Evolutionary conservation across 345 rosid genomes (phyloP), one percentile per base, ranked within the genome.

Genomic region (Aquilaria yunnanensis): DNA sequence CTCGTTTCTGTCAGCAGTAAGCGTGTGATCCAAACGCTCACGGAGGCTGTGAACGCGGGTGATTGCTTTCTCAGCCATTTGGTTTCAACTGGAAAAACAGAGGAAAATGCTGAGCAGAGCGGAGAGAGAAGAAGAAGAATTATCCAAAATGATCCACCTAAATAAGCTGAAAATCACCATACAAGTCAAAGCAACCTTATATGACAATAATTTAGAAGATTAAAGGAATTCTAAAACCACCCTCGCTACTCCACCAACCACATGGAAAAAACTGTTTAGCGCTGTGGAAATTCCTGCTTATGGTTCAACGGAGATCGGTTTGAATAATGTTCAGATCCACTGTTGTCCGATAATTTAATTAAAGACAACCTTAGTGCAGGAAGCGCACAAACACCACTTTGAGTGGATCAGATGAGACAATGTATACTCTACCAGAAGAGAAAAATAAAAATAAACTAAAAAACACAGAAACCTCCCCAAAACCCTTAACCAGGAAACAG

Each of bases 21-120:
- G 90, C n/a, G 96, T 86, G 34, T 79, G 85, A 41, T 84, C 89
- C 73, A 92, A 68, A 62, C 90, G 98, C 69, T 85, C 90, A 48
- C 93, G 81, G 51, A 86, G 80, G 74, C 92, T 85, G 62, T 83
- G 93, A 45, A 73, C 81, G 47, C 93, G 89, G 33, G 93, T 83
- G 58, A 86, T 67, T 13, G 56, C 69, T 23, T 70, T 79, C 7
- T 78, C 81, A 12, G 84, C 77, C 92, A 86, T 86, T 70, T 37
- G 43, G 80, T 70, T 64, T 31, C 51, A 37, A 64, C 43, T n/a
- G 51, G 47, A 16, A n/a, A 47, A 60, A 59, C 54, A 14, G 48
- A 12, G 10, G 47, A 51, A 4, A 11, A 67, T 45, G 10, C 43
- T 4, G 6, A 37, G 43, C 43, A 37, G 43, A 37, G 43, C 4